Base-by-base conservation (phyloP, 148 eudicot species). In the Gaultheria prostrata region DNA sequence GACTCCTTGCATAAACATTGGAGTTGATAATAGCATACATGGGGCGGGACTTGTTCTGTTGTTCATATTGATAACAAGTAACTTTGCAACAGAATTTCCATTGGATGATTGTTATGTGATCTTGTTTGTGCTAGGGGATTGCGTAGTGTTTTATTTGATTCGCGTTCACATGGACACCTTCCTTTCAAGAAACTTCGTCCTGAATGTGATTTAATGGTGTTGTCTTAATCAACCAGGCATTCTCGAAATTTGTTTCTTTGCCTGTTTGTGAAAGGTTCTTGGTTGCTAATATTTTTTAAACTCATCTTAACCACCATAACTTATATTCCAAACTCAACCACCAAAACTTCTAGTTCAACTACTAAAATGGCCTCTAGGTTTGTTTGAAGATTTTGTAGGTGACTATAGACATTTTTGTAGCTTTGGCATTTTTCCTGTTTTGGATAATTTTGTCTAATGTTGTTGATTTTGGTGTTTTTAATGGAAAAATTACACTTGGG, bases 281-380 rank as follows among this genome's bases (percentile, higher is more conserved):
- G n/a, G 15, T 3, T 26, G 54, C n/a, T 80, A 80, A 46, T 80
- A 17, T 65, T 14, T 48, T 39, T 8, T 80, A 12, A 80, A 80
- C 46, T 67, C 57, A 14, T 65, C 24, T 65, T 21, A 43, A 49
- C 79, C 6, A 4, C 57, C n/a, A 54, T 6, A 18, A 56, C 61
- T 56, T 21, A 6, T 56, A 17, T 18, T 56, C 61, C 6, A 56
- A 17, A 56, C 61, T 56, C 24, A 54, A 18, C 61, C 7, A 56
- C 61, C n/a, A 24, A 59, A 59, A 59, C 65, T 59, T 59, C 10
- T 59, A 8, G 65, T 59, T 7, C 26, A 21, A 21, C 26, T 59
- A 59, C 65, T 59, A 5, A 56, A 6, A 56, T 24, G 8, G 30
- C 51, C 17, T 24, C 21, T 51, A 3, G 13, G 8, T 15, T 46